Percentiles rank a stretch among this genome's conserved stretches.
Conservation (phyloP, 805 yeast genomes). For the Blastobotrys parvus region DNA sequence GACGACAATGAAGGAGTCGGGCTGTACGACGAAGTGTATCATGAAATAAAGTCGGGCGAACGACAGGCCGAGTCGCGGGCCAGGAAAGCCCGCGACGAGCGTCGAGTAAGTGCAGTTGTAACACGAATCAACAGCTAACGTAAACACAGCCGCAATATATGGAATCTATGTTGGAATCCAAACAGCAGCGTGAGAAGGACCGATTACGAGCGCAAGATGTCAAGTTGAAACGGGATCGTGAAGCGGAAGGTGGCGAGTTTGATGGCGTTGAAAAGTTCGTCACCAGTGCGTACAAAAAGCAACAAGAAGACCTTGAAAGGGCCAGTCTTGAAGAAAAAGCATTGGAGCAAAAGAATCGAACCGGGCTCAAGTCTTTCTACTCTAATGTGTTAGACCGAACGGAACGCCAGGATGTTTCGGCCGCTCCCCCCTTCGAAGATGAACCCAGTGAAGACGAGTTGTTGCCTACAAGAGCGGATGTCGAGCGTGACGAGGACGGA, state of each 20-base stretch:
- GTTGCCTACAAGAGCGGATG: no score
- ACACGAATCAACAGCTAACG: background rate
- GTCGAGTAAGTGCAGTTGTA: conserved; percentile 3
- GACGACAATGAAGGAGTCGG: conserved; percentile 7
- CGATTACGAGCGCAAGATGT: conserved; percentile 33
- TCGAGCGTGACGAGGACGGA: conserved; percentile 20
- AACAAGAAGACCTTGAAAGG: conserved; percentile 27
- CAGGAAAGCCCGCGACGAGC: conserved; percentile 1
- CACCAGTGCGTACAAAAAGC: conserved; percentile 38
- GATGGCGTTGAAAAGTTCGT: conserved; percentile 40
- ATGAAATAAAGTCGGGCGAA: conserved; percentile 31
- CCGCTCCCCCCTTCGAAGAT: no score
- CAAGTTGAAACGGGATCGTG: conserved; percentile 32
- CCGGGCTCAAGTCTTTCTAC: conserved; percentile 10
- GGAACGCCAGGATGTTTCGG: conserved; percentile 15
- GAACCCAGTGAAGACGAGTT: conserved; percentile 1
- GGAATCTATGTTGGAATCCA: conserved; percentile 36
- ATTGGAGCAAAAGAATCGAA: conserved; percentile 9
- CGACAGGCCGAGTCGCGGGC: conserved; percentile 4
- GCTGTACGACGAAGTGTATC: conserved; percentile 41
- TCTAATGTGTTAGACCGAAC: conserved; percentile 15
- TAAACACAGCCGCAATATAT: conserved; percentile 31
- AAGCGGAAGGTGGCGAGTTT: conserved; percentile 32
- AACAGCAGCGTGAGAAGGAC: conserved; percentile 39
- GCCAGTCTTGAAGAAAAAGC: conserved; percentile 14